A percentile compares a stretch with the other conserved stretches of the same genome.
Conservation (phyloP, 176 grass and related monocot species). For the Zea luxurians region DNA sequence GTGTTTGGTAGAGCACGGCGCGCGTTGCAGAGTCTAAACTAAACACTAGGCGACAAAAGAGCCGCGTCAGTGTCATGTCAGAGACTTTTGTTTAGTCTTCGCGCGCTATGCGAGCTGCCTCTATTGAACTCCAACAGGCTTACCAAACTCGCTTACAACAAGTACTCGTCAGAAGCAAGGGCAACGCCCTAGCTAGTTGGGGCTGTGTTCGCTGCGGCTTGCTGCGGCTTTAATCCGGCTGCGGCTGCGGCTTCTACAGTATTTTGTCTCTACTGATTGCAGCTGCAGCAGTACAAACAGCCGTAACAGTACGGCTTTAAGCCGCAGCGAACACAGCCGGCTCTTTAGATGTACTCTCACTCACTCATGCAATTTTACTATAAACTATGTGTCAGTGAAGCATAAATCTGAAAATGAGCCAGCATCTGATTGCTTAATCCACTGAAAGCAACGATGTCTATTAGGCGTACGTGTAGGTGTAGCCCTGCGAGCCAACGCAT, state of each 20-base stretch:
- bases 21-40: neutral
- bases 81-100: neutral
- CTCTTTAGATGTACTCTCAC: too few relatives aligned
- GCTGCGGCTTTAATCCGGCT: too few relatives aligned
- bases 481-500: too few relatives aligned
- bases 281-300: too few relatives aligned
- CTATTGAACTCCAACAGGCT: neutral
- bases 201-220: too few relatives aligned
- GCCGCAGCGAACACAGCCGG: too few relatives aligned
- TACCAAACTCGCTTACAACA: neutral
- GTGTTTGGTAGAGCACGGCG: neutral
- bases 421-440: neutral
- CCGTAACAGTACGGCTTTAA: too few relatives aligned
- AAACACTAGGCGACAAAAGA: neutral
- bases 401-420: neutral
- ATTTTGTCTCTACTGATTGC: too few relatives aligned
- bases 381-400: neutral
- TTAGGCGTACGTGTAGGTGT: too few relatives aligned
- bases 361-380: too few relatives aligned
- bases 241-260: too few relatives aligned
- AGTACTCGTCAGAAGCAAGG: neutral
- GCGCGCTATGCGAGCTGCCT: neutral
- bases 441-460: too few relatives aligned
- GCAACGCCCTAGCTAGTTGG: neutral
- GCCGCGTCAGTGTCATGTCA: conserved; percentile 22